A percentile compares a stretch with the other conserved stretches of the same genome.
Conservation (phyloP, 2,329 filamentous ascomycete species). For the Microdochium bolleyi region DNA sequence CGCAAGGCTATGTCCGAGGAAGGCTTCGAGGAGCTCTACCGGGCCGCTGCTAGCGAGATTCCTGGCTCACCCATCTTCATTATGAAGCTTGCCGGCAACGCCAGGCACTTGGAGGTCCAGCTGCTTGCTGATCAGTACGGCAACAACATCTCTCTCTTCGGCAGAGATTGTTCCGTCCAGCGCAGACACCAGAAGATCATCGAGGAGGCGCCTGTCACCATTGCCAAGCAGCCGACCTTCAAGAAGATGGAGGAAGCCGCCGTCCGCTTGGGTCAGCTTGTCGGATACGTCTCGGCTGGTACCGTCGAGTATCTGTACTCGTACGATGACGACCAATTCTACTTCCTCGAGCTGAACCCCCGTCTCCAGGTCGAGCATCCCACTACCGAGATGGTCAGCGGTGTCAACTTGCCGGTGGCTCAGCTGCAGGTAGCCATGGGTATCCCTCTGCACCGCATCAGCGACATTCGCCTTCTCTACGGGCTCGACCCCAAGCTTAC, state of each 20-base stretch:
- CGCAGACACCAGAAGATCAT: slow-evolving; percentile 99
- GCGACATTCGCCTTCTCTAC: slow-evolving; percentile 92
- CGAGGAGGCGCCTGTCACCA: slow-evolving; percentile 95
- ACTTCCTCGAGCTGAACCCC: slow-evolving; percentile 97
- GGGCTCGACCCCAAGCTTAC: slow-evolving; percentile 84
- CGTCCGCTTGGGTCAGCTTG: slow-evolving; percentile 84
- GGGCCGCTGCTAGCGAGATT: slow-evolving; percentile 93
- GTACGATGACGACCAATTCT: slow-evolving; percentile 96
- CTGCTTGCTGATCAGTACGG: slow-evolving; percentile 97
- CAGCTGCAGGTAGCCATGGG: slow-evolving; percentile 99
- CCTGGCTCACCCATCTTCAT: slow-evolving; percentile 99
- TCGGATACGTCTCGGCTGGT: slow-evolving; percentile 97
- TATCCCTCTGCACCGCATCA: slow-evolving; percentile 88
- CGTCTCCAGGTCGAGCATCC: slow-evolving; percentile 99
- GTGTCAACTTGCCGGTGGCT: slow-evolving; percentile 92
- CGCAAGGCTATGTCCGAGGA: slow-evolving; percentile 85
- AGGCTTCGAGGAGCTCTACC: slow-evolving; percentile 80
- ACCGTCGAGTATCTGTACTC: slow-evolving; percentile 99
- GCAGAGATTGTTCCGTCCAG: slow-evolving; percentile 97
- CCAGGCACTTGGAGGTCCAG: slow-evolving; percentile 94
- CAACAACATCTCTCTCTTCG: slow-evolving; percentile 98
- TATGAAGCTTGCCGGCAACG: slow-evolving; percentile 98
- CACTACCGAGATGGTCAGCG: slow-evolving; percentile 98
- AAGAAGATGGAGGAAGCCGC: slow-evolving; percentile 94
- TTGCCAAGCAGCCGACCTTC: slow-evolving; percentile 85